Base-by-base conservation (phyloP, 495 filamentous ascomycete species). In the Trichoderma gamsii region DNA sequence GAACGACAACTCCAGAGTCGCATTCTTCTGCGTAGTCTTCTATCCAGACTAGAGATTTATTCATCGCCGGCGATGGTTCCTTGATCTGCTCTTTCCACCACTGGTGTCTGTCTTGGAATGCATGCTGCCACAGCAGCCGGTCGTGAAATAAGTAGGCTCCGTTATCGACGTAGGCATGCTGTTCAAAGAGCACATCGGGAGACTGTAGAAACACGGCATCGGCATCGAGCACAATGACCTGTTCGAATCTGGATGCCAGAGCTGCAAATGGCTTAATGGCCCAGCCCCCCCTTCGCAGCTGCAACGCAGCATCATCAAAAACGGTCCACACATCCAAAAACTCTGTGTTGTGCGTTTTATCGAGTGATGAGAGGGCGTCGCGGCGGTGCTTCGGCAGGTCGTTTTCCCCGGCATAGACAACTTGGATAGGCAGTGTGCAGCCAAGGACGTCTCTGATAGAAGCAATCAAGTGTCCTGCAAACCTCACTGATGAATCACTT, bases 61-160 rank as follows among this genome's bases (percentile, higher is more conserved):
- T 73, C 18, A 76, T 66, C 32, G 67, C 69, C 2, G 61, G 64
- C 49, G 71, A 71, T 18, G 73, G 74, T 49, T 68, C 65, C 27
- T 68, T 67, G 29, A 77, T 65, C 64, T 75, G 69, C 29, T 70
- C 38, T 43, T 72, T 41, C 74, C 70, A 76, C 70, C 70, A 72
- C 49, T 72, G 49, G 63, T 76, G 73, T 29, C 72, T 70, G 64
- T 74, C 71, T 52, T 69, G 70, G 66, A 74, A 72, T 2, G 56
- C 67, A 56, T 72, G 64, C 63, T 74, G 72, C 65, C 69, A 73
- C 38, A 76, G 67, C 21, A 77, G 66, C n/a, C 78, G 72, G 69
- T 81, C 78, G 68, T 79, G 77, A 71, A 79, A 80, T 64, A 80
- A 78, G 15, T 79, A 65, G 4, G 77, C 77, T 0, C 79, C 79